phyloP scores from a whole-genome alignment of 768 basidiomycete species.

The Russula sp. region DNA sequence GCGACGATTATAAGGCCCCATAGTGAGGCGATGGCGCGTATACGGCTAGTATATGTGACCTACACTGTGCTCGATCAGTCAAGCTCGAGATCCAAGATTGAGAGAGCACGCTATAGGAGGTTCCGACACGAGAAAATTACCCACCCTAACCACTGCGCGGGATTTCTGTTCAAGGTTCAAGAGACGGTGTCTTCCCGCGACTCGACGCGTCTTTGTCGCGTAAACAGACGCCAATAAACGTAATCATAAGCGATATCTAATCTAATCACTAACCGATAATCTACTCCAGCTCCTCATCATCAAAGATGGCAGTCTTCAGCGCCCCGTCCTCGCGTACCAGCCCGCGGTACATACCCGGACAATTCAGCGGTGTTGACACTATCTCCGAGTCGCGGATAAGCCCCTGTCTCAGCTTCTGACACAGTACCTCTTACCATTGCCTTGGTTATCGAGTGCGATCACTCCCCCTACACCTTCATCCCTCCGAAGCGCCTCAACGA shows the following conservation, averaged over 20 bases:
- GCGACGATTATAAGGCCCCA: background rate
- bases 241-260: constrained; percentile 2
- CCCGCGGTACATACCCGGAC: constrained; percentile 80
- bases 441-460: constrained; percentile 65
- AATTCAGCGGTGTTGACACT: constrained; percentile 77
- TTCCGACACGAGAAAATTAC: background rate
- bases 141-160: background rate
- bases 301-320: constrained; percentile 73
- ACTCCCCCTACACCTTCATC: constrained; percentile 72
- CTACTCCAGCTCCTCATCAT: constrained; percentile 51
- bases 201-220: constrained; percentile 13
- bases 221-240: constrained; percentile 21
- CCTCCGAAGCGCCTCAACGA: constrained; percentile 54
- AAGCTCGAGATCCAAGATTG: background rate
- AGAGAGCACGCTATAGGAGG: background rate
- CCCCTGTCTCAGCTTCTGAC: background rate
- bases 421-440: constrained; percentile 51
- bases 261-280: background rate
- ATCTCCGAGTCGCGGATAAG: constrained; percentile 7
- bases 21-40: background rate
- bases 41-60: background rate
- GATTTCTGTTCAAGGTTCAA: background rate
- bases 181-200: constrained; percentile 15
- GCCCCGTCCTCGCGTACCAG: constrained; percentile 66
- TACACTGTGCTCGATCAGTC: background rate